phyloP scores from a whole-genome alignment of 192 early-diverging fungal species.

The Linderina pennispora region DNA sequence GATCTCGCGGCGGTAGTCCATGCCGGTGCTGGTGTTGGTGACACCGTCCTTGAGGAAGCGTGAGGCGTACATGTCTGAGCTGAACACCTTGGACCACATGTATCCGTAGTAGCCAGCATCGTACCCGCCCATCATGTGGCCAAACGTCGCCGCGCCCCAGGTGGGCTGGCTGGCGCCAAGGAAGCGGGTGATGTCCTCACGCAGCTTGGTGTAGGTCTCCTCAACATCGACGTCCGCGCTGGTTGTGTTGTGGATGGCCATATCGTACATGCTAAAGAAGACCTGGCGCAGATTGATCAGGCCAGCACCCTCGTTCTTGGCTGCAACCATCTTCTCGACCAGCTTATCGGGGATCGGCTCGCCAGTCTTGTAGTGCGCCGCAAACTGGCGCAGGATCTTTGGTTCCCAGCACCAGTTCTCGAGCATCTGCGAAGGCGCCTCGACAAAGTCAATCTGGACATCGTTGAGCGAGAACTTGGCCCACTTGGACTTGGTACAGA shows the following conservation, averaged over 20 bases:
- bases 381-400: slow-evolving; percentile 46
- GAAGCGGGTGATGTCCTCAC: slow-evolving; percentile 8
- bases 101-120: slow-evolving; percentile 69
- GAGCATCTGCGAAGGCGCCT: slow-evolving; percentile 80
- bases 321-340: slow-evolving; percentile 50
- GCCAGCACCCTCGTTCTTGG: slow-evolving; percentile 61
- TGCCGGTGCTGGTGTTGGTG: slow-evolving; percentile 48
- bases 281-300: slow-evolving; percentile 60
- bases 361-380: slow-evolving; percentile 60
- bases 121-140: slow-evolving; percentile 66
- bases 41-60: slow-evolving; percentile 55
- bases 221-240: slow-evolving; percentile 26
- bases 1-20: slow-evolving; percentile 60
- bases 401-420: slow-evolving; percentile 73
- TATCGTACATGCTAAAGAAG: slow-evolving; percentile 63
- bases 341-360: slow-evolving; percentile 59
- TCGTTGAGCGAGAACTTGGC: slow-evolving; percentile 64
- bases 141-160: slow-evolving; percentile 42
- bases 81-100: slow-evolving; percentile 69
- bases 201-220: slow-evolving; percentile 24
- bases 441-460: slow-evolving; percentile 76
- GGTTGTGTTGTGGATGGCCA: slow-evolving; percentile 56
- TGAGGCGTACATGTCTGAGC: slow-evolving; percentile 71
- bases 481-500: slow-evolving; percentile 64
- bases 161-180: slow-evolving; percentile 33